These are phyloP conservation scores for Aspergillus homomorphus DNA, from an alignment of 495 filamentous ascomycete species.

Conservation along the genomic window DNA sequence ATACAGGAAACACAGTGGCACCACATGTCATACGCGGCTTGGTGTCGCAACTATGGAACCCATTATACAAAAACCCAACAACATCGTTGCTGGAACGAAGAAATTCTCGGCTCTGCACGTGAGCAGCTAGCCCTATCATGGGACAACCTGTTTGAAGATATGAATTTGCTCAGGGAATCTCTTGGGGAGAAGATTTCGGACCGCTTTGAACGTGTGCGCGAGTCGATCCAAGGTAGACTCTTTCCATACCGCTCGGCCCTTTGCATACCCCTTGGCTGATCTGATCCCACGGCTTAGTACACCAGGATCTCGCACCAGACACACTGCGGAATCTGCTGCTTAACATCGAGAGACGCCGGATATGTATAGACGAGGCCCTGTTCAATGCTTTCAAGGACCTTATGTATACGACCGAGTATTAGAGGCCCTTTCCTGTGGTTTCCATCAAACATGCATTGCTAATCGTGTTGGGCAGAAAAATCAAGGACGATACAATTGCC, in stretches of 20 bases:
- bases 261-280: no score
- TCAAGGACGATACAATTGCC: conserved; percentile 13
- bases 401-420: conserved; percentile 10
- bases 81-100: conserved; percentile 28
- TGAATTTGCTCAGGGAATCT: neutral
- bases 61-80: conserved; percentile 7
- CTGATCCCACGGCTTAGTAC: conserved; percentile 6
- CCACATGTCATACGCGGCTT: conserved; percentile 24
- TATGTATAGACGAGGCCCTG: conserved; percentile 14
- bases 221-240: conserved; percentile 12
- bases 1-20: no score
- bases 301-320: conserved; percentile 11
- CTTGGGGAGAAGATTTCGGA: conserved; percentile 1
- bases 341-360: conserved; percentile 11
- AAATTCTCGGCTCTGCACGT: conserved; percentile 10
- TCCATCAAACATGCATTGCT: neutral
- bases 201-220: conserved; percentile 4
- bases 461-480: conserved; percentile 2
- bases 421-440: neutral
- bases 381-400: neutral
- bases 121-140: neutral
- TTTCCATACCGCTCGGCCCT: no score
- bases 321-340: conserved; percentile 13
- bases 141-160: conserved; percentile 5
- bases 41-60: conserved; percentile 25